Evolutionary conservation across 2,329 filamentous ascomycete genomes (phyloP).

Genomic region (Epichloe amarillans): DNA sequence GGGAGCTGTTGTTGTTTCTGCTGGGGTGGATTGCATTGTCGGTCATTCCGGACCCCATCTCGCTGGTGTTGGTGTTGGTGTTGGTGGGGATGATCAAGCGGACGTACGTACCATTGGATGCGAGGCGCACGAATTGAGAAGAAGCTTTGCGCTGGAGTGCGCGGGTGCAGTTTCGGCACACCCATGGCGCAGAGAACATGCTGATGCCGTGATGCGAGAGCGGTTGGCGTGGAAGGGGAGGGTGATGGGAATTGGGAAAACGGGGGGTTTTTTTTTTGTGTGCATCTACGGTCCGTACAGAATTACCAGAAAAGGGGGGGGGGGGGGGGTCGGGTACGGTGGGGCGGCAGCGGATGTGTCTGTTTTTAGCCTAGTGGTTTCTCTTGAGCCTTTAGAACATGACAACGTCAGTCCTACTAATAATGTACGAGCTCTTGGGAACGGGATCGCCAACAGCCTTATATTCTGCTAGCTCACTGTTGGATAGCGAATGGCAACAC

Average conservation of each 20-base stretch:
- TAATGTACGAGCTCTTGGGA: neutral
- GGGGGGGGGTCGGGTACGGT: too few relatives aligned
- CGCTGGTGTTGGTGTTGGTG: neutral
- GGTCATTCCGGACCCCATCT: too few relatives aligned
- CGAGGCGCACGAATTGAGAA: conserved; percentile 18
- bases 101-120: conserved; percentile 20
- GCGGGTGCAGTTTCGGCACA: conserved; percentile 22
- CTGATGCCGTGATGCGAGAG: neutral
- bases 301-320: too few relatives aligned
- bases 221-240: too few relatives aligned
- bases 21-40: too few relatives aligned
- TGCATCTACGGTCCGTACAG: too few relatives aligned
- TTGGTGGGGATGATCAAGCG: too few relatives aligned
- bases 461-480: neutral
- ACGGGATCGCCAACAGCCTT: neutral
- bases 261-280: too few relatives aligned
- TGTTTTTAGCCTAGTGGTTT: too few relatives aligned
- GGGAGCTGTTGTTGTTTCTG: conserved; percentile 5
- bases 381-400: neutral
- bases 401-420: neutral
- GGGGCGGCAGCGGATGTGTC: too few relatives aligned
- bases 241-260: too few relatives aligned
- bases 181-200: conserved; percentile 23
- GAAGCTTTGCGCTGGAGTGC: conserved; percentile 13
- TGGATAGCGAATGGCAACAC: too few relatives aligned